Evolutionary conservation across 2,329 filamentous ascomycete genomes (phyloP), one percentile per base, ranked within the genome.

Genomic region (Geosmithia morbida): DNA sequence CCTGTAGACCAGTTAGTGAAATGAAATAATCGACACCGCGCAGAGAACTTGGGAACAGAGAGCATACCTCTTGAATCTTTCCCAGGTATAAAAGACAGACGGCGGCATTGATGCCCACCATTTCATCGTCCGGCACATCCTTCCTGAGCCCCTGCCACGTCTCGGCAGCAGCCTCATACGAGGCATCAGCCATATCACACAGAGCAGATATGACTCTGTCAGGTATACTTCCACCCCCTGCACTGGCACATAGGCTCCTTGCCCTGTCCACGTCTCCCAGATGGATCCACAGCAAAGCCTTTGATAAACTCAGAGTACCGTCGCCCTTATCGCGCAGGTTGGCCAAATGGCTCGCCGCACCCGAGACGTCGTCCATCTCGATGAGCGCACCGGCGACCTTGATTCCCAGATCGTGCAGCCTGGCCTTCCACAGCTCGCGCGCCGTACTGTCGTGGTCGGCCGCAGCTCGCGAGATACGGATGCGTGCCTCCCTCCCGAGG

Each of bases 351-450:
- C 82, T 70, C 1, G 75, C 79, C 0, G 90, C 92, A 4, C 85
- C 87, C 2, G 85, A 79, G 0, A 94, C 61, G 59, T 98, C 90
- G 8, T 87, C 87, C 81, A 96, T 94, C 61, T 92, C 85, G 6
- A 90, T 72, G 26, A 92, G 65, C 1, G 83, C 81, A 14, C 76
- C 74, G 0, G 77, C 77, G 1, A 84, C 77, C 48, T 74, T 66
- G 43, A 84, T 69, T 0, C 88, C 89, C 2, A 96, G 69, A 52
- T 96, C 88, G 1, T 72, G 67, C 1, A 97, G 70, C 22, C 90
- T 68, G 1, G 66, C 65, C 53, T 77, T 79, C 90, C 90, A 97
- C 6, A 83, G 55, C 52, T 72, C 68, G 16, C 71, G 67, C 19
- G 77, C 76, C 1, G 78, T 70, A 46, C 74, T 69, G 10, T 75